These are phyloP conservation scores for Penicillium hordei DNA, from an alignment of 2,329 filamentous ascomycete genomes.

Conservation along the genomic window DNA sequence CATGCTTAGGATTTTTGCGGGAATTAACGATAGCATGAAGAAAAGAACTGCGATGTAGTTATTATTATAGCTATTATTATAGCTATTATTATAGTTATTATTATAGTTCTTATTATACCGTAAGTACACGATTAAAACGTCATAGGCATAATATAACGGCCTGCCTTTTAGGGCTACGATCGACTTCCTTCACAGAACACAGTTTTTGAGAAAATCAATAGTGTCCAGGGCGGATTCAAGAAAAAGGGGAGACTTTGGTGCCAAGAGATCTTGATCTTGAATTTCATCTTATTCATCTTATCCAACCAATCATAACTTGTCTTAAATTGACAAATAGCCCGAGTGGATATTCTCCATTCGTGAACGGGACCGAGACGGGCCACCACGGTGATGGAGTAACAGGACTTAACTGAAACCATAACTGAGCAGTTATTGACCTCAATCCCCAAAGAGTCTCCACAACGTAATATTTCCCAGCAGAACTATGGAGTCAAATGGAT, in stretches of 20 bases:
- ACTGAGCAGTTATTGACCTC: no score
- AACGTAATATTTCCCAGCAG: background rate
- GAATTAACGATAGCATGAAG: background rate
- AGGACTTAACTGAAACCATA: background rate
- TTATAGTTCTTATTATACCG: no score
- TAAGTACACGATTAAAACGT: background rate
- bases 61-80: no score
- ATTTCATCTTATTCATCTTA: background rate
- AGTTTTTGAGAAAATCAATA: constrained; percentile 4
- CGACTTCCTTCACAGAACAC: background rate
- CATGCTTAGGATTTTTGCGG: background rate
- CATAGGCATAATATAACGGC: background rate
- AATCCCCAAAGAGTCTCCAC: background rate
- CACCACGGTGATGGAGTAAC: background rate
- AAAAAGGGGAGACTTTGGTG: background rate
- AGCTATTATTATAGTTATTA: no score
- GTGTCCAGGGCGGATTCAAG: background rate
- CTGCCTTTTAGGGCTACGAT: constrained; percentile 3
- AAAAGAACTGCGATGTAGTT: no score
- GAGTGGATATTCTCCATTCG: background rate
- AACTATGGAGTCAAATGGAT: background rate
- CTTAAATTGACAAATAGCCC: constrained; percentile 3
- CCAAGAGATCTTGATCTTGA: constrained; percentile 13
- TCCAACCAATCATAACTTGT: background rate
- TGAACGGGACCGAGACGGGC: background rate